Base-by-base conservation (phyloP, 306 rosid species). In the Psophocarpus tetragonolobus region DNA sequence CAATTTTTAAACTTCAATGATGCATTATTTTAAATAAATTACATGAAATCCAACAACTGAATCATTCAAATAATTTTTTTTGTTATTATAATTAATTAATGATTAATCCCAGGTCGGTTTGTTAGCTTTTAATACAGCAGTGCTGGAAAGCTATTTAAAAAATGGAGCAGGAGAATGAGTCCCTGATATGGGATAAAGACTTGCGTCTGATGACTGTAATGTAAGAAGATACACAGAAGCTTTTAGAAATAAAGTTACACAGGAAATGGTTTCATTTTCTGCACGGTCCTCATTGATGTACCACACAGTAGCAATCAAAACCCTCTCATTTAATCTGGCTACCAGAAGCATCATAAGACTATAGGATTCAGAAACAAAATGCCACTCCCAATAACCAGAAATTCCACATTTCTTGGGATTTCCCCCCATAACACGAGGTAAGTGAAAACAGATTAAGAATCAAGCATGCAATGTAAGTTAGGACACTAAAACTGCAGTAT, bases 401-500 rank as follows among this genome's bases (percentile, higher is more conserved):
- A 74, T 82, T 82, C 50, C 68, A 44, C 76, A 65, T 80, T 23
- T 57, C 66, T 58, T 14, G 18, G 6, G 10, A 6, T 29, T 58
- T 58, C 6, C 21, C 21, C 26, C 20, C 36, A 58, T 29, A 6
- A 61, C 66, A 60, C 2, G 45, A 50, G 58, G 4, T 0, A 20
- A 20, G 30, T 20, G 14, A 8, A 18, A 53, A 51, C 10, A 53
- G 63, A 80, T 44, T 56, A 9, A 24, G 8, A 24, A 56, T 54
- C 76, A 81, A 83, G 70, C 85, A 84, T 32, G 87, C 74, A 67
- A 81, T 75, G 75, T 82, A 86, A 42, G 87, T 86, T 82, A 90
- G 54, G 88, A 82, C 64, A 92, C 98, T 83, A 94, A 66, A 68
- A 94, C 98, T 56, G 97, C 97, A 18, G 90, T 91, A 23, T 84